Conservation (phyloP, 176 grass and related monocot species). For the Carex scoparia region DNA sequence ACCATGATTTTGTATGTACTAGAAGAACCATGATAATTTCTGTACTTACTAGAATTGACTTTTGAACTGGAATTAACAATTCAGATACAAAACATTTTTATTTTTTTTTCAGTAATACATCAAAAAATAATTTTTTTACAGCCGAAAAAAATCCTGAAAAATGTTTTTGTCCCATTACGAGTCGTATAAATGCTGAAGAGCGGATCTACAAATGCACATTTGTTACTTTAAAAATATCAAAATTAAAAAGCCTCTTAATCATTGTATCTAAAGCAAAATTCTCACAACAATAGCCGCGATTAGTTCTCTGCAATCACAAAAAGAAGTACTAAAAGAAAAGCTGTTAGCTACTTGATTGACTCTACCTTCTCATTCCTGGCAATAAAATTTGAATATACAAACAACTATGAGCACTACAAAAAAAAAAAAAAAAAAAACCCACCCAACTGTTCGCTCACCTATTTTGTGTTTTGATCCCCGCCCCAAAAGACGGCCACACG, state of each 20-base stretch:
- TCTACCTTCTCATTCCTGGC: background rate
- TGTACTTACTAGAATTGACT: no score
- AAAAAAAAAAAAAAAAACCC: background rate
- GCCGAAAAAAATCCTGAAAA: no score
- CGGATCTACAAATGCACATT: background rate
- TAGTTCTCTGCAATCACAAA: constrained; percentile 6
- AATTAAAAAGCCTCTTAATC: background rate
- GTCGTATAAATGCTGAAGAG: background rate
- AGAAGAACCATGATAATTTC: no score
- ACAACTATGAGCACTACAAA: constrained; percentile 16
- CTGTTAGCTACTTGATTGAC: background rate
- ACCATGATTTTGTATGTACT: no score
- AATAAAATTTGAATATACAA: constrained; percentile 23
- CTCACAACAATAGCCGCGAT: constrained; percentile 4
- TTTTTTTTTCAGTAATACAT: no score
- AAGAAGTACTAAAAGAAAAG: background rate
- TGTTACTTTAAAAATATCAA: background rate
- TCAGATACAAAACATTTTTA: no score
- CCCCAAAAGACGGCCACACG: constrained; percentile 9
- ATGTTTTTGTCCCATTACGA: background rate
- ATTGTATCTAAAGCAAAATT: constrained; percentile 16
- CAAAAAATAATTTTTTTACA: no score
- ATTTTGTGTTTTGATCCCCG: constrained; percentile 21
- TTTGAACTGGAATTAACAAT: no score
- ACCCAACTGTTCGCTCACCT: constrained; percentile 48